Percentiles rank a stretch among this genome's conserved stretches.
Conservation (phyloP, 164 flowering plant genomes). For the Magnolia kwangsiensis region DNA sequence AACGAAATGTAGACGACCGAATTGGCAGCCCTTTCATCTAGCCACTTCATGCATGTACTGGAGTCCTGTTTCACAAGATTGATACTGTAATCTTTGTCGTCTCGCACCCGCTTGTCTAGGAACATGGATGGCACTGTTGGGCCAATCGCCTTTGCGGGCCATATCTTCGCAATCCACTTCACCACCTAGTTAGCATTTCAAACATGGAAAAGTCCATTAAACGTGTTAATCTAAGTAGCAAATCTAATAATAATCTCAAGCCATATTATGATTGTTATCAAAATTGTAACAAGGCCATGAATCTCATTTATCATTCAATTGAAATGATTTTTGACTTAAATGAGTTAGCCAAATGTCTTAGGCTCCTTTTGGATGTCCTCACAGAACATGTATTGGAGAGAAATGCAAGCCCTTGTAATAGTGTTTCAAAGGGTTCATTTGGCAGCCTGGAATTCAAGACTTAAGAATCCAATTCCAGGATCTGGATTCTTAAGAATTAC, state of each 20-base stretch:
- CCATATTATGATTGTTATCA: not conserved
- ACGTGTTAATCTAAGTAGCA: not conserved
- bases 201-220: not conserved
- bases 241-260: not conserved
- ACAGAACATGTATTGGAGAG: too few species aligned
- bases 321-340: not conserved
- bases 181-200: conserved; percentile 7
- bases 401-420: too few species aligned
- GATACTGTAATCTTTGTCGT: conserved; percentile 26
- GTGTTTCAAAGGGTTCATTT: too few species aligned
- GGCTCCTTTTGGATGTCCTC: not conserved
- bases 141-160: conserved; percentile 23
- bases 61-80: conserved; percentile 19
- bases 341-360: not conserved
- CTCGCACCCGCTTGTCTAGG: conserved; percentile 14
- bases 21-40: conserved; percentile 16
- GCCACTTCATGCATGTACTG: conserved; percentile 27
- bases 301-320: not conserved
- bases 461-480: too few species aligned
- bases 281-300: not conserved
- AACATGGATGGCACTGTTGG: conserved; percentile 37
- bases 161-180: conserved; percentile 22
- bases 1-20: conserved; percentile 39
- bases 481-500: too few species aligned
- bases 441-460: too few species aligned